These are phyloP conservation scores for Gautieria morchelliformis DNA, from an alignment of 768 basidiomycete species.

Conservation along the genomic window DNA sequence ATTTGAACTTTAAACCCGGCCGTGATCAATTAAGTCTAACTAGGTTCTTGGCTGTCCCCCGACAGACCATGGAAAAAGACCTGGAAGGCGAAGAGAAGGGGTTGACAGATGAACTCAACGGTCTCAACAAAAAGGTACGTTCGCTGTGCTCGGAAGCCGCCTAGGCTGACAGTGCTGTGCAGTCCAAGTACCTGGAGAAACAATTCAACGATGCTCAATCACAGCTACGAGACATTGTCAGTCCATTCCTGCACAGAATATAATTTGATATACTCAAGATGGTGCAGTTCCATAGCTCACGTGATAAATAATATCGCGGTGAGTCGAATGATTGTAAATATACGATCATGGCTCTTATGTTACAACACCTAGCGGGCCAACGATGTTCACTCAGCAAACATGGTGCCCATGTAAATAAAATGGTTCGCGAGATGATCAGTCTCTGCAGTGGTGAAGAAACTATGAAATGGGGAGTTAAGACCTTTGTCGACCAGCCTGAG, in stretches of 20 bases:
- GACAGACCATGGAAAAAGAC: conserved; percentile 67
- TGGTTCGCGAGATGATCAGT: no score
- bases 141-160: not conserved
- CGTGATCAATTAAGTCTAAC: not conserved
- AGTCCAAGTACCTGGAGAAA: conserved; percentile 90
- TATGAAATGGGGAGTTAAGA: no score
- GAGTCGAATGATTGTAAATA: no score
- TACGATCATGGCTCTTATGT: no score
- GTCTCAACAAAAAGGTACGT: conserved; percentile 73
- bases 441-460: no score
- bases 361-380: no score
- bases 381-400: no score
- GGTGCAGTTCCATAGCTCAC: not conserved
- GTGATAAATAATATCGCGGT: not conserved
- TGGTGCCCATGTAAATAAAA: no score
- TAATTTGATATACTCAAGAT: not conserved
- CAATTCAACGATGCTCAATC: conserved; percentile 85
- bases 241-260: conserved; percentile 13
- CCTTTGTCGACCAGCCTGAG: no score
- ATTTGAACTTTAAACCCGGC: not conserved
- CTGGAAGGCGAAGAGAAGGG: conserved; percentile 74
- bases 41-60: conserved; percentile 88
- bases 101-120: conserved; percentile 72
- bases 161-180: not conserved
- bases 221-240: conserved; percentile 77